phyloP scores from a whole-genome alignment of 257 asterid species.

The Voacanga thouarsii region DNA sequence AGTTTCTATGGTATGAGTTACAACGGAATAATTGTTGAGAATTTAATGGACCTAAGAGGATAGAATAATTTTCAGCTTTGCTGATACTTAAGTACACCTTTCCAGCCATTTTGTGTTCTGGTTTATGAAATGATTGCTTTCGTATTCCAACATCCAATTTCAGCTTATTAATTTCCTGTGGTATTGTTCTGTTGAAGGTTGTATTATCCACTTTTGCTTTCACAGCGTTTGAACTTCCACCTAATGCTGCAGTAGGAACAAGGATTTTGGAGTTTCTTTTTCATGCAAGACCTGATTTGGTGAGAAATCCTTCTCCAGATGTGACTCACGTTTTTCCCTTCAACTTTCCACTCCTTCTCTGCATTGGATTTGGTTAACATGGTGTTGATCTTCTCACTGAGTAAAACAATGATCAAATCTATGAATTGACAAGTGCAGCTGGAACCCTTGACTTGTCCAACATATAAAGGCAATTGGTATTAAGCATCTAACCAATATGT shows the following conservation, averaged over 20 bases:
- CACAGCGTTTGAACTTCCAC: conserved; percentile 97
- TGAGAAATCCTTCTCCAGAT: conserved; percentile 33
- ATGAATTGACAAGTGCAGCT: not conserved
- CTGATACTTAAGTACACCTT: not conserved
- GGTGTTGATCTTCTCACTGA: not conserved
- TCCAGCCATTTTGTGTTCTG: not conserved
- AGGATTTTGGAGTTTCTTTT: conserved; percentile 82
- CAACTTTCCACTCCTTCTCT: not conserved
- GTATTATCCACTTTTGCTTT: conserved; percentile 87
- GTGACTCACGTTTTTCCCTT: not conserved
- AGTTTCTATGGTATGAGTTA: not conserved
- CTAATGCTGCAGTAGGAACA: conserved; percentile 91
- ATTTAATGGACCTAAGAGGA: not conserved
- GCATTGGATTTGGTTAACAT: not conserved
- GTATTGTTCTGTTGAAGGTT: conserved; percentile 56
- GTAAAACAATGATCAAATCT: not conserved
- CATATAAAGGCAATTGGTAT: not conserved
- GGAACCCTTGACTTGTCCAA: not conserved
- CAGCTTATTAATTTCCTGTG: conserved; percentile 23
- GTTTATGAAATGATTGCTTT: not conserved
- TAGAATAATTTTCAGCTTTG: not conserved
- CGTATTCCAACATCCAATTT: not conserved
- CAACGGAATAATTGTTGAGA: not conserved
- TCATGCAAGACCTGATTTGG: conserved; percentile 97
- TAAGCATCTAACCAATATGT: not conserved